Percentiles rank a stretch among this genome's conserved stretches.
phyloP scores from a whole-genome alignment of 352 stramenopile genomes.

The Stephanocyclus meneghinianus region DNA sequence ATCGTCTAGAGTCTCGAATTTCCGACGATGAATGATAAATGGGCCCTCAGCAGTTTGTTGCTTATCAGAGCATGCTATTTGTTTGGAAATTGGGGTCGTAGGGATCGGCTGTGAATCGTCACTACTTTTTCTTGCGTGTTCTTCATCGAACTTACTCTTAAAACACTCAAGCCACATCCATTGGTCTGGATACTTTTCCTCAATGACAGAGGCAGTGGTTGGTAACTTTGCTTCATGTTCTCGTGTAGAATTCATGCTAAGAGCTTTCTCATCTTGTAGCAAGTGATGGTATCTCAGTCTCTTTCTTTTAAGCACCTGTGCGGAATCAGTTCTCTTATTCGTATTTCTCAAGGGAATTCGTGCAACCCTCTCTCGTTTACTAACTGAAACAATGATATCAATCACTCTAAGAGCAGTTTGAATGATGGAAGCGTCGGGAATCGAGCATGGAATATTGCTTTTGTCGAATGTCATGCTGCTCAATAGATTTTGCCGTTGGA shows the following conservation, averaged over 20 bases:
- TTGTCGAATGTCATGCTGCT: neutral
- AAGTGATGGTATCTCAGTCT: neutral
- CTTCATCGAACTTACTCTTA: conserved; percentile 10
- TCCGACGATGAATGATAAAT: conserved; percentile 28
- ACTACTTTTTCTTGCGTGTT: neutral
- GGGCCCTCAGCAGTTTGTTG: neutral
- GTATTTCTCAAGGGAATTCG: neutral
- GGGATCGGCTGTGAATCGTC: neutral
- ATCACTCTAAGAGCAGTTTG: conserved; percentile 40
- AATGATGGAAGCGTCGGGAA: conserved; percentile 13
- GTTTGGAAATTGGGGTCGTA: neutral
- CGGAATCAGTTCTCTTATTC: neutral
- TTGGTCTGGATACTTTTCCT: conserved; percentile 36
- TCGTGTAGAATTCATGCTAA: neutral
- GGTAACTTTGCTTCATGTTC: neutral
- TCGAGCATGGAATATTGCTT: conserved; percentile 1
- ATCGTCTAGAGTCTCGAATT: conserved; percentile 28
- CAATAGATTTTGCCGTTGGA: neutral
- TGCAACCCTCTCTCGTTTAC: conserved; percentile 18
- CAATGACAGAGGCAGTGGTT: conserved; percentile 19
- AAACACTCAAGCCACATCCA: conserved; percentile 27
- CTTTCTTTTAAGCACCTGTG: conserved; percentile 4
- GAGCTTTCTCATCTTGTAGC: conserved; percentile 4
- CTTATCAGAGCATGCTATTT: neutral
- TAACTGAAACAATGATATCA: conserved; percentile 28